These are phyloP conservation scores for Claviceps humidiphila DNA, from an alignment of 2,329 filamentous ascomycete species.

Conservation along the genomic window DNA sequence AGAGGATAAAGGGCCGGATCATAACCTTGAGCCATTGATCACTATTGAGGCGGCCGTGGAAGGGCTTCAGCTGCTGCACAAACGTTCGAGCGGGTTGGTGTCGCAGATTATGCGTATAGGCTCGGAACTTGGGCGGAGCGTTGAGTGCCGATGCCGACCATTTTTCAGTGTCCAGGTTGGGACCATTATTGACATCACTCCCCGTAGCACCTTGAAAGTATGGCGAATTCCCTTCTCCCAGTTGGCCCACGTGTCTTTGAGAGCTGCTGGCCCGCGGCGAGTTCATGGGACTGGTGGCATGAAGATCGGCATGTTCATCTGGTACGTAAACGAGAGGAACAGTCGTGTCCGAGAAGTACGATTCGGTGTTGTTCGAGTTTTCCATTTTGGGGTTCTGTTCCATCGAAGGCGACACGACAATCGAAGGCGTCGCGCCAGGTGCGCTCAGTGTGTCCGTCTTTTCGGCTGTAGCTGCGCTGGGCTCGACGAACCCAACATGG, in stretches of 20 bases:
- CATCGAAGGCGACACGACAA: not conserved
- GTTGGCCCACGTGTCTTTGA: not conserved
- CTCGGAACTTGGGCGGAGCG: slow-evolving; percentile 21
- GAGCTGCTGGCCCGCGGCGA: slow-evolving; percentile 1
- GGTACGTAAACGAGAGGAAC: slow-evolving; percentile 4
- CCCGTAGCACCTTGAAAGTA: slow-evolving; percentile 5
- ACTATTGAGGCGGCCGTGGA: slow-evolving; percentile 62
- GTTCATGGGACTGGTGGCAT: slow-evolving; percentile 1
- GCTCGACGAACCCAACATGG: slow-evolving; percentile 44
- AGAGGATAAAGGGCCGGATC: slow-evolving; percentile 71
- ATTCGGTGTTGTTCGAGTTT: not conserved
- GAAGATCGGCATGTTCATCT: not conserved
- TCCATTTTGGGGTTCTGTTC: not conserved
- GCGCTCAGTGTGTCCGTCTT: not conserved
- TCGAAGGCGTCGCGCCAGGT: not conserved
- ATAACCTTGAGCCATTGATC: slow-evolving; percentile 73
- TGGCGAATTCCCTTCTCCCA: not conserved
- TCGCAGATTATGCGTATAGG: slow-evolving; percentile 61
- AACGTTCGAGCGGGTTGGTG: slow-evolving; percentile 58
- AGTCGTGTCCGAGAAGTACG: slow-evolving; percentile 2
- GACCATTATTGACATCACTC: slow-evolving; percentile 13
- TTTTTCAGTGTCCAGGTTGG: slow-evolving; percentile 29
- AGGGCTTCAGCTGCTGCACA: slow-evolving; percentile 58
- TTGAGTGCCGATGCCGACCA: slow-evolving; percentile 23
- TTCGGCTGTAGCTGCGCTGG: slow-evolving; percentile 5